Conservation (phyloP, 495 filamentous ascomycete species). For the Penicillium roqueforti region DNA sequence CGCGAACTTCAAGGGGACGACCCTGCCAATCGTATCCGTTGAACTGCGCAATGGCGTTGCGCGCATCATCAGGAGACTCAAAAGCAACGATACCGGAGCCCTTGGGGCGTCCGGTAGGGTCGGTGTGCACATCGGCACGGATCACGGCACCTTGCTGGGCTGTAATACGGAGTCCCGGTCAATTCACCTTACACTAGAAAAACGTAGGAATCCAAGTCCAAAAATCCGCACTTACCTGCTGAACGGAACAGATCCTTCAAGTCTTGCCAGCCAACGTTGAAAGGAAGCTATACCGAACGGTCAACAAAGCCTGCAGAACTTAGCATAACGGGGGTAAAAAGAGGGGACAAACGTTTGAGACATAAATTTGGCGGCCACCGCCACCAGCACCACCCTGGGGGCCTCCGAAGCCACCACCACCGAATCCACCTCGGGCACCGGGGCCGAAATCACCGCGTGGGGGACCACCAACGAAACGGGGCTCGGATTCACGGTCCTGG, state of each 20-base stretch:
- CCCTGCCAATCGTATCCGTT: constrained; percentile 99
- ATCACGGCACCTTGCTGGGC: constrained; percentile 76
- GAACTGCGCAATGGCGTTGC: constrained; percentile 92
- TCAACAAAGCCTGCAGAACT: constrained; percentile 21
- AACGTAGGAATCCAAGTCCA: constrained; percentile 13
- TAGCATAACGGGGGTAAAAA: constrained; percentile 17
- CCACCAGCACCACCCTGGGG: constrained; percentile 52
- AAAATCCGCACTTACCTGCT: constrained; percentile 66
- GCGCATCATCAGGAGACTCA: constrained; percentile 88
- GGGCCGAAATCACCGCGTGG: constrained; percentile 62
- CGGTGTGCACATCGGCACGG: constrained; percentile 92
- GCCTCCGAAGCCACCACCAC: constrained; percentile 47
- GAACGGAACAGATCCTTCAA: constrained; percentile 98
- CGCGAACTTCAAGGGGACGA: constrained; percentile 85
- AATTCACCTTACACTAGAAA: constrained; percentile 21
- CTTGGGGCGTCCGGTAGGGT: constrained; percentile 86
- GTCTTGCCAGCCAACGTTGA: constrained; percentile 98
- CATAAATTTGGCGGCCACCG: constrained; percentile 83
- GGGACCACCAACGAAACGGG: constrained; percentile 79
- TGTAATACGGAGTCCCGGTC: constrained; percentile 42
- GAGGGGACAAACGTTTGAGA: constrained; percentile 87
- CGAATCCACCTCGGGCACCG: constrained; percentile 42
- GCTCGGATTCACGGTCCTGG: constrained; percentile 92
- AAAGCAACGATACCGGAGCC: constrained; percentile 97
- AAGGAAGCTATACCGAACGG: constrained; percentile 72